Conservation (phyloP, 768 basidiomycete genomes). For the Lactifluus volemus region DNA sequence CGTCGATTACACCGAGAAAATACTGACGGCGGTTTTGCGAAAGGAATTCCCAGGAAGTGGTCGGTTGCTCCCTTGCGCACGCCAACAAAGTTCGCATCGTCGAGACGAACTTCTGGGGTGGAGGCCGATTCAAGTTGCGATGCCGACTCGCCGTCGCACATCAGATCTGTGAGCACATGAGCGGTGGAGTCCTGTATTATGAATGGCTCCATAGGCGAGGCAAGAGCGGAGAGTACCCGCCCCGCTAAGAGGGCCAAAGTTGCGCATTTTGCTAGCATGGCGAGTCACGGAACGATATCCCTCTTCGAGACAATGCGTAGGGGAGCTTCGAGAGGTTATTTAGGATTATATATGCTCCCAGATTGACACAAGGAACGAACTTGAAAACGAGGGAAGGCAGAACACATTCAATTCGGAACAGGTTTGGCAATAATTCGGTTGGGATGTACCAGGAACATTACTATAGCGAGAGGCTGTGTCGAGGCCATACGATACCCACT, state of each 20-base stretch:
- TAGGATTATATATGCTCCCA: not conserved
- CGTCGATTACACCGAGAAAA: no score
- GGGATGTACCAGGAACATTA: not conserved
- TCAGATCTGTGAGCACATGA: not conserved
- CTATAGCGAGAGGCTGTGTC: no score
- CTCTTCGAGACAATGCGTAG: not conserved
- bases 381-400: not conserved
- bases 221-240: conserved; percentile 3
- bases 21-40: no score
- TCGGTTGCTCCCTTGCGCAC: no score
- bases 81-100: no score
- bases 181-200: not conserved
- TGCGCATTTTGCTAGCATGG: not conserved
- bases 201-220: not conserved
- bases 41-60: no score
- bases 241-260: conserved; percentile 1
- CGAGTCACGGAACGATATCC: no score
- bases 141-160: not conserved
- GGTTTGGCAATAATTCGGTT: not conserved
- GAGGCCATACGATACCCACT: no score
- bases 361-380: not conserved
- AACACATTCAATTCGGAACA: not conserved
- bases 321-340: not conserved
- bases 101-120: no score
- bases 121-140: no score